Base-by-base conservation (phyloP, 2,329 filamentous ascomycete genomes). In the Sporothrix phasma region DNA sequence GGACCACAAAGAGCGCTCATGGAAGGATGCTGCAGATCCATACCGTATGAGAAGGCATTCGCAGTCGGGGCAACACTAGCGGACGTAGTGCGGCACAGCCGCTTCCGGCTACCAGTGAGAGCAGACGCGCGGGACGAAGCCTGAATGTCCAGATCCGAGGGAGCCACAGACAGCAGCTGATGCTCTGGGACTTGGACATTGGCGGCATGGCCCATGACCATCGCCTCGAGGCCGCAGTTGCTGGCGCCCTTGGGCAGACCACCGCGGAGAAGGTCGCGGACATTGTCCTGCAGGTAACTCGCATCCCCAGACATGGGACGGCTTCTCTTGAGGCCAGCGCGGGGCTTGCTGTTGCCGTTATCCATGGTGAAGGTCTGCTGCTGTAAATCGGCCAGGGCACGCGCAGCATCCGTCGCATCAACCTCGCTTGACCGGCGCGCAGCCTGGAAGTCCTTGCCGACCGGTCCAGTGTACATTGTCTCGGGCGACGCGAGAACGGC, bases 221-320 rank as follows among this genome's bases (percentile, higher is more conserved):
- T 69, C 13, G 73, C 69, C 49, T 76, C 73, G 39, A 77, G 69
- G 74, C 76, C 79, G 17, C 37, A 61, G 62, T 46, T 61, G 19
- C 4, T 64, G 15, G 64, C 37, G 67, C 58, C 63, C 66, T 68
- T 67, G 72, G 64, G 67, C 34, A 76, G 73, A 61, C 71, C 71
- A 39, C 72, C 75, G 51, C 75, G 75, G 31, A 89, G 76, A 69
- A 89, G 78, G 61, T 85, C 81, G 62, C 86, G 84, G 11, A 89
- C 86, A 65, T 87, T 86, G 66, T 88, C 84, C 70, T 89, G 86
- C 8, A 87, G 76, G 17, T 24, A 22, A n/a, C 78, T 75, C 64
- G 79, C 76, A 65, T 88, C 85, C 63, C 82, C 78, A 15, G 84
- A 87, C 7, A 76, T 70, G 15, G 84, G 80, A 60, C 85, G 79